phyloP scores from a whole-genome alignment of 1,284 basidiomycete genomes.

The Cutaneotrichosporon sp. region DNA sequence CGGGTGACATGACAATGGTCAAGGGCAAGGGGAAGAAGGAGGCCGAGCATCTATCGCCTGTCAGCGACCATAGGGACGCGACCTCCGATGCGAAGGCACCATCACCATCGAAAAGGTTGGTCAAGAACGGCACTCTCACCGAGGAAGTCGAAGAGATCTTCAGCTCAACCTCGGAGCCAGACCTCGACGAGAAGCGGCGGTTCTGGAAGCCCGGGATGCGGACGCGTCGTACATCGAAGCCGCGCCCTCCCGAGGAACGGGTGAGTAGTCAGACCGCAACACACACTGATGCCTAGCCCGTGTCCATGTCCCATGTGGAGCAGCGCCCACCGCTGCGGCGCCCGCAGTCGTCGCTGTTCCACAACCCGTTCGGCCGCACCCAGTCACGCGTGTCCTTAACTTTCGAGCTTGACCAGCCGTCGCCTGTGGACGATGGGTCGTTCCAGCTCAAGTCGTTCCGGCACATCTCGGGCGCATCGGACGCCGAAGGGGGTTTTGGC shows the following conservation, averaged over 20 bases:
- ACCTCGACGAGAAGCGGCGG: constrained; percentile 12
- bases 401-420: constrained; percentile 27
- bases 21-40: constrained; percentile 7
- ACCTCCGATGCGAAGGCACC: not conserved
- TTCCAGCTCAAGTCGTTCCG: constrained; percentile 51
- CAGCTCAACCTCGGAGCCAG: constrained; percentile 1
- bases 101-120: not conserved
- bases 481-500: constrained; percentile 19
- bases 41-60: not conserved
- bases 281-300: constrained; percentile 3
- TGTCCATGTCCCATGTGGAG: constrained; percentile 12
- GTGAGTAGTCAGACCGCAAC: not conserved
- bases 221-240: not conserved
- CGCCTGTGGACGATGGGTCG: constrained; percentile 37
- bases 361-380: constrained; percentile 40
- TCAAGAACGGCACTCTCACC: not conserved
- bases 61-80: not conserved
- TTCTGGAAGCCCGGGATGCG: constrained; percentile 13
- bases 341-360: constrained; percentile 41
- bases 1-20: not conserved
- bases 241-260: not conserved
- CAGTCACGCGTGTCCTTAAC: constrained; percentile 36
- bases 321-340: constrained; percentile 25
- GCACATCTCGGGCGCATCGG: constrained; percentile 42
- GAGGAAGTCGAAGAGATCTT: constrained; percentile 23